These are phyloP conservation scores for Metschnikowia proteae DNA, from an alignment of 805 yeast genomes.

Conservation along the genomic window DNA sequence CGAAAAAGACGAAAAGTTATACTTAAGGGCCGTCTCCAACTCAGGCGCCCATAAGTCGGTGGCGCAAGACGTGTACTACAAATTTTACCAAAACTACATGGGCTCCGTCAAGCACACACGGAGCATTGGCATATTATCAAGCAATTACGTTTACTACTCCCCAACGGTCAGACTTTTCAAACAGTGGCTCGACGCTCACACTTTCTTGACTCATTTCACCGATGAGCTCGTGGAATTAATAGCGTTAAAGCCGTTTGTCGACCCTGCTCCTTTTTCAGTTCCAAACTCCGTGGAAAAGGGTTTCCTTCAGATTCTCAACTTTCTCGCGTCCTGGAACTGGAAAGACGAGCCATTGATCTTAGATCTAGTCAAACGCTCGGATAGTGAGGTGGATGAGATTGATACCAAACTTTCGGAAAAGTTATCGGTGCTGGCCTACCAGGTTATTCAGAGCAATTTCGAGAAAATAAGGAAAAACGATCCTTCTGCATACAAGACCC, in stretches of 20 bases:
- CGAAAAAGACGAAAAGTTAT: slow-evolving; percentile 77
- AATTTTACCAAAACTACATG: slow-evolving; percentile 61
- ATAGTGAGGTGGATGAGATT: slow-evolving; percentile 26
- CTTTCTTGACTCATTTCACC: slow-evolving; percentile 62
- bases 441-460: slow-evolving; percentile 60
- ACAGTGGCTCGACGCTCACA: slow-evolving; percentile 83
- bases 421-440: slow-evolving; percentile 58
- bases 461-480: slow-evolving; percentile 67
- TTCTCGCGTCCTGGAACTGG: slow-evolving; percentile 91
- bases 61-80: slow-evolving; percentile 58
- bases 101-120: slow-evolving; percentile 79
- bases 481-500: slow-evolving; percentile 76
- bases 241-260: slow-evolving; percentile 80
- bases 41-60: slow-evolving; percentile 57
- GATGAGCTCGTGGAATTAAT: slow-evolving; percentile 82
- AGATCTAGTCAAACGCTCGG: slow-evolving; percentile 56
- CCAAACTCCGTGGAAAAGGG: slow-evolving; percentile 83
- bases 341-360: slow-evolving; percentile 77
- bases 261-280: slow-evolving; percentile 76
- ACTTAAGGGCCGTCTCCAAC: slow-evolving; percentile 66
- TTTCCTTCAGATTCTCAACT: slow-evolving; percentile 67
- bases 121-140: slow-evolving; percentile 65
- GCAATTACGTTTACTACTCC: slow-evolving; percentile 67
- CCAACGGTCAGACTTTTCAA: slow-evolving; percentile 83
- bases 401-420: slow-evolving; percentile 53